Evolutionary conservation across 768 basidiomycete species (phyloP).

Genomic region (Amyloporia xantha): DNA sequence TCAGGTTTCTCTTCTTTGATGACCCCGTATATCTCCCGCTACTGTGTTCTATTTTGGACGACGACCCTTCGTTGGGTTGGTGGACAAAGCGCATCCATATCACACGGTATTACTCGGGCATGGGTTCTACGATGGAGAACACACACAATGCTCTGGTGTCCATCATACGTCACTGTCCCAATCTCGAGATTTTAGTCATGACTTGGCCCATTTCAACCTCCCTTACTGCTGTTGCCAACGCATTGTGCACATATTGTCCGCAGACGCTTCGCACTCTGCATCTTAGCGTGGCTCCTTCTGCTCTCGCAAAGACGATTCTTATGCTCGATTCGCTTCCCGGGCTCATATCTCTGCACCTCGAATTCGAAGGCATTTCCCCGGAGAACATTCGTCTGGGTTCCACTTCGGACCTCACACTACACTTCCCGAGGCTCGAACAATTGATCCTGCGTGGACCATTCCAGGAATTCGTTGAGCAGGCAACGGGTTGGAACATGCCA

Average conservation of each 20-base stretch:
- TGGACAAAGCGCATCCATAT: slow-evolving; percentile 72
- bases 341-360: slow-evolving; percentile 51
- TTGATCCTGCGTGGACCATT: slow-evolving; percentile 56
- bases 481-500: slow-evolving; percentile 59
- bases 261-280: slow-evolving; percentile 54
- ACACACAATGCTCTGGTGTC: slow-evolving; percentile 49
- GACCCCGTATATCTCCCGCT: slow-evolving; percentile 47
- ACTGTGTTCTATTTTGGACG: slow-evolving; percentile 46
- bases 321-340: slow-evolving; percentile 55
- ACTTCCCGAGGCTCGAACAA: slow-evolving; percentile 51
- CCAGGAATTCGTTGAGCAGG: slow-evolving; percentile 64
- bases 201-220: slow-evolving; percentile 56
- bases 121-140: slow-evolving; percentile 37
- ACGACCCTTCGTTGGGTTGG: slow-evolving; percentile 53
- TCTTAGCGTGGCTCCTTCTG: slow-evolving; percentile 49
- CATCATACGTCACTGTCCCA: slow-evolving; percentile 60
- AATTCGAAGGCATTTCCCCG: slow-evolving; percentile 33
- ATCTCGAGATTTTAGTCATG: slow-evolving; percentile 66
- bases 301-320: slow-evolving; percentile 65
- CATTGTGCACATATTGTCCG: slow-evolving; percentile 45
- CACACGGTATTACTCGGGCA: slow-evolving; percentile 40
- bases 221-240: slow-evolving; percentile 60
- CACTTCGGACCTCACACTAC: slow-evolving; percentile 48
- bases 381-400: slow-evolving; percentile 50
- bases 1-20: slow-evolving; percentile 62